Evolutionary conservation across 768 basidiomycete genomes (phyloP).

Genomic region (Tylopilus sp.): DNA sequence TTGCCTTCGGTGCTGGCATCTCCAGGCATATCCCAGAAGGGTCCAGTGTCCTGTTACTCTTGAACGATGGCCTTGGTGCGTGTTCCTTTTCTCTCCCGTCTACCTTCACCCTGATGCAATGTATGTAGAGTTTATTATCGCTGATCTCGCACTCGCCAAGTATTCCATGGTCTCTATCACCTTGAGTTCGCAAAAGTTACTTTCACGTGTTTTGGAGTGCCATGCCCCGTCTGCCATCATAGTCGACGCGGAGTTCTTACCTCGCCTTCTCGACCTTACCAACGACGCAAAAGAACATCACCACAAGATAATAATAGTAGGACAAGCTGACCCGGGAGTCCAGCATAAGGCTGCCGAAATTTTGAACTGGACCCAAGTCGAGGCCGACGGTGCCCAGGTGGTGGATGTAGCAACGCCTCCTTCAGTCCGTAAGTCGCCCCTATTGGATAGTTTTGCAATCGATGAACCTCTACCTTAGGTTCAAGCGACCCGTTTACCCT

Average conservation of each 20-base stretch:
- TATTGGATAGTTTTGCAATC: not conserved
- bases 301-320: conserved; percentile 68
- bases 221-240: conserved; percentile 75
- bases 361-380: conserved; percentile 65
- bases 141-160: conserved; percentile 74
- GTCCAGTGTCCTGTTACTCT: conserved; percentile 68
- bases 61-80: conserved; percentile 78
- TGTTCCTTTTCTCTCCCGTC: not conserved
- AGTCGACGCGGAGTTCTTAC: conserved; percentile 62
- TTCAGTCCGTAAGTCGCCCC: conserved; percentile 47
- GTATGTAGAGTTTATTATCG: conserved; percentile 66
- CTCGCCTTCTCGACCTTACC: conserved; percentile 66
- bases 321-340: conserved; percentile 49
- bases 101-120: not conserved
- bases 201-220: conserved; percentile 60
- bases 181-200: conserved; percentile 53
- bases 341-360: conserved; percentile 52
- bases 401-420: conserved; percentile 42
- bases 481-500: conserved; percentile 65
- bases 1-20: conserved; percentile 72
- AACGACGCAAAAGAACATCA: conserved; percentile 55
- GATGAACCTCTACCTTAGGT: conserved; percentile 5
- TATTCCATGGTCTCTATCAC: conserved; percentile 69
- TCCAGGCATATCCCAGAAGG: conserved; percentile 51
- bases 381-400: conserved; percentile 57